Evolutionary conservation across 345 rosid species (phyloP), one percentile per base, ranked within the genome.

Genomic region (Trapa incisa): DNA sequence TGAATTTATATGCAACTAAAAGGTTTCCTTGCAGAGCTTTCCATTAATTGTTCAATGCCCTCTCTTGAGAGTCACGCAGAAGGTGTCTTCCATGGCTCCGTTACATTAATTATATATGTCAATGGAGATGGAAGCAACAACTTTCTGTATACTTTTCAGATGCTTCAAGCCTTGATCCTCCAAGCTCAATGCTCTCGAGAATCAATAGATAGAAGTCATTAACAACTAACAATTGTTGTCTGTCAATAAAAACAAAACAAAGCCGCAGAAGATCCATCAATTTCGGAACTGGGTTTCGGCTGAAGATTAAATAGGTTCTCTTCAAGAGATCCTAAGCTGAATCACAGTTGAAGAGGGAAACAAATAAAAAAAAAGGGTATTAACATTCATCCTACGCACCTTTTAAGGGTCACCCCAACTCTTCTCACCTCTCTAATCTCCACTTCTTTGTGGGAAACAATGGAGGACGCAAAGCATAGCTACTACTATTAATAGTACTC

Each of bases 401-500:
- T 58, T 57, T 32, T 45, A 45, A 45, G 13, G 11, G 11, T 45
- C 11, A 7, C 48, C 12, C 13, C 29, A 22, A 22, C 48, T 65
- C 75, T 81, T 22, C 29, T 22, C 29, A 83, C 79, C 83, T 84
- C 65, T 82, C 89, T 65, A 83, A 73, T 74, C 81, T 84, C 47
- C 83, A 86, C 69, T 82, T 89, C 81, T 76, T 87, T 0, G 79
- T 76, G 1, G 92, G 90, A 75, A 90, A 90, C 75, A 86, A 68
- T 68, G 94, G 92, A 48, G 91, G 92, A 48, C 88, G 96, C 81
- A 86, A 87, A 76, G 84, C 75, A 7, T 80, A 58, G 63, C 35
- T 58, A 32, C 15, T 68, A 22, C 29, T 22, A 22, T 22, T 22
- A 22, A 22, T 22, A 22, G 29, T 22, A 64, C 68, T 71, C 47